Percentiles rank a stretch among this genome's conserved stretches.
Evolutionary conservation across 1,139 yeast genomes (phyloP).

Genomic region (Williopsis jadinii): DNA sequence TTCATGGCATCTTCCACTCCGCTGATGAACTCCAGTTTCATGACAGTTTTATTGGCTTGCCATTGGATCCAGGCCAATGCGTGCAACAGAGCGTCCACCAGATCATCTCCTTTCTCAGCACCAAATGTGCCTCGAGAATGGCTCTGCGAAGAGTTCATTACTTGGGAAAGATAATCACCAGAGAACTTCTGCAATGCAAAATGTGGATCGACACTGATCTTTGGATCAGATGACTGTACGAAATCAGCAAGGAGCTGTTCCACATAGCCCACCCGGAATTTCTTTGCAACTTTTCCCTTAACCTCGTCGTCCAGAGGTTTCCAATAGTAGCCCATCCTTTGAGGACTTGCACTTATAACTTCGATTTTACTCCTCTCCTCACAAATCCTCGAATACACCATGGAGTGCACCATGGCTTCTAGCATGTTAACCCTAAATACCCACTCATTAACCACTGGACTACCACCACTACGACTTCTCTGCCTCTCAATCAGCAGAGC

Average conservation of each 20-base stretch:
- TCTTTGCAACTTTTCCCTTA: conserved; percentile 10
- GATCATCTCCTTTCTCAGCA: conserved; percentile 47
- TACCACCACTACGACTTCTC: conserved; percentile 42
- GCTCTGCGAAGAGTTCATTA: conserved; percentile 3
- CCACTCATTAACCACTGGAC: conserved; percentile 39
- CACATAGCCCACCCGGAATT: conserved; percentile 11
- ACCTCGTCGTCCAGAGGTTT: conserved; percentile 6
- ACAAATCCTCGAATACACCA: conserved; percentile 8
- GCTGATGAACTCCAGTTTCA: conserved; percentile 13
- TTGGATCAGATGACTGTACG: not conserved
- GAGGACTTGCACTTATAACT: conserved; percentile 32
- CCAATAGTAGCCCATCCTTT: conserved; percentile 36
- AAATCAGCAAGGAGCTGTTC: conserved; percentile 15
- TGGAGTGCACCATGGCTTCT: conserved; percentile 33
- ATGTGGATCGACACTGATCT: not conserved
- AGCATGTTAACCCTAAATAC: conserved; percentile 45
- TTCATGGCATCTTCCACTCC: conserved; percentile 12
- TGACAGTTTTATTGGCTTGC: conserved; percentile 29
- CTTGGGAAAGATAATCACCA: not conserved
- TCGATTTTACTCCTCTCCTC: conserved; percentile 7
- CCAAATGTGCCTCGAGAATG: conserved; percentile 1
- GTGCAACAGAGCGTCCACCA: conserved; percentile 54
- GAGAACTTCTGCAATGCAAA: conserved; percentile 1
- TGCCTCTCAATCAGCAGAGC: conserved; percentile 48
- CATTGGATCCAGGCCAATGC: conserved; percentile 47